Base-by-base conservation (phyloP, 1,284 basidiomycete genomes). In the Sporisorium iseilematis-ciliati region DNA sequence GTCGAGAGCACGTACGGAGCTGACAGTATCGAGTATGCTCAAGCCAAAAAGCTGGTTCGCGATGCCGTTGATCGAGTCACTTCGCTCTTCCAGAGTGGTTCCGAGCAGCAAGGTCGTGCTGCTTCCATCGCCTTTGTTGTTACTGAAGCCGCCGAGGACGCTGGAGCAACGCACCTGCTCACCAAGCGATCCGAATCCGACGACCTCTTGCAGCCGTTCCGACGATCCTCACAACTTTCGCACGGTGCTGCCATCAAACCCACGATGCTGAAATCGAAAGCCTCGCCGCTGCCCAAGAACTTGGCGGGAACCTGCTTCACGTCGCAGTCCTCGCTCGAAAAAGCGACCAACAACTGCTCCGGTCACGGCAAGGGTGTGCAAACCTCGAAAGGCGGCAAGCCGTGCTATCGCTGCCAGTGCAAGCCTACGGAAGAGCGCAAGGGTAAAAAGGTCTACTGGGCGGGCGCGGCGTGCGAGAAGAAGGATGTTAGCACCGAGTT, bases 401-500 rank as follows among this genome's bases (percentile, higher is more conserved):
- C 71, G 40, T 83, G 82, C 68, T 84, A 66, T 49, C 64, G 78
- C 7, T 84, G 82, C 72, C 54, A 73, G 50, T 84, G 82, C 72
- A 49, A 60, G 33, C n/a, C 65, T 0, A 79, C 71, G 7, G 69
- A 75, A 50, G 57, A 58, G 42, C 63, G 64, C 25, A 59, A 64
- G 50, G 74, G 75, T 20, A 66, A 71, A 23, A 75, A 66, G 45
- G 62, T 57, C 2, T 61, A 77, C 58, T 84, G 79, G 79, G 73
- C 80, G 0, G 82, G 82, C 20, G 66, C 72, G 2, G 82, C 82
- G 20, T 84, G 82, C 57, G 78, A 84, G 73, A 84, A 82, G 65
- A 69, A 78, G 65, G 82, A 84, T 54, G 57, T 77, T 5, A 71
- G 70, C 40, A 64, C 75, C 23, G 73, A 78, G 40, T 80, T 79